A percentile compares a stretch with the other conserved stretches of the same genome.
Evolutionary conservation across 2,329 filamentous ascomycete genomes (phyloP).

Genomic region (Coleophoma cylindrospora): DNA sequence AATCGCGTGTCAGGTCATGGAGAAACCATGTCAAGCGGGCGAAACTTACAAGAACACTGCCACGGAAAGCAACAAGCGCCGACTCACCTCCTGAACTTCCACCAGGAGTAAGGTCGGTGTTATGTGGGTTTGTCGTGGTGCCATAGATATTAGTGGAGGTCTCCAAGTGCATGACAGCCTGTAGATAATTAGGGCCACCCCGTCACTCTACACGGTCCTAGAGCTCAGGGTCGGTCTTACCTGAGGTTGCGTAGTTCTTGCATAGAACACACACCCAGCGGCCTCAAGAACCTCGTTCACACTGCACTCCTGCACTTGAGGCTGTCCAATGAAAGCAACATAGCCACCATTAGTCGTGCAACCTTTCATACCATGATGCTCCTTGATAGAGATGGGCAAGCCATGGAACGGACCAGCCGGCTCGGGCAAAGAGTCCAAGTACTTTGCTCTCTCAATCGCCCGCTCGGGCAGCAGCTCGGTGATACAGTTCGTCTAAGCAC

Average conservation of each 20-base stretch:
- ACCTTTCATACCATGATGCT: conserved; percentile 39
- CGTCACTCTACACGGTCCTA: conserved; percentile 3
- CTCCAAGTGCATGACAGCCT: conserved; percentile 36
- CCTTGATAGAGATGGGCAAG: conserved; percentile 49
- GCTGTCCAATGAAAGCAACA: conserved; percentile 44
- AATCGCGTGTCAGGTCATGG: neutral
- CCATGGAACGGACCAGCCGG: conserved; percentile 56
- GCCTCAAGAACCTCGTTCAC: conserved; percentile 50
- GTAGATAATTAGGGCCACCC: conserved; percentile 26
- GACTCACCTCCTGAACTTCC: conserved; percentile 61
- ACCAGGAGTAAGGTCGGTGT: conserved; percentile 51
- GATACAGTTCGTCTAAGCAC: conserved; percentile 13
- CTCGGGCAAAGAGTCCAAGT: conserved; percentile 9
- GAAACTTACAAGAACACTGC: conserved; percentile 29
- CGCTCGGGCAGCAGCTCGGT: conserved; percentile 14
- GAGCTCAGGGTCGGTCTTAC: neutral
- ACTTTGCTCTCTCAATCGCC: conserved; percentile 14
- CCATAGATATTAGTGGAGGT: conserved; percentile 56
- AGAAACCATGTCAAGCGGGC: neutral
- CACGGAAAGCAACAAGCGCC: conserved; percentile 35
- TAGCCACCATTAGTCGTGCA: conserved; percentile 45
- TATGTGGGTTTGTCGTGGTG: conserved; percentile 41
- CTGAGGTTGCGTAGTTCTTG: conserved; percentile 57
- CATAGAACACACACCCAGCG: conserved; percentile 60
- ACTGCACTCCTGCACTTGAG: conserved; percentile 25